Evolutionary conservation across 768 basidiomycete species (phyloP).

Genomic region (Leccinum uliginosum): DNA sequence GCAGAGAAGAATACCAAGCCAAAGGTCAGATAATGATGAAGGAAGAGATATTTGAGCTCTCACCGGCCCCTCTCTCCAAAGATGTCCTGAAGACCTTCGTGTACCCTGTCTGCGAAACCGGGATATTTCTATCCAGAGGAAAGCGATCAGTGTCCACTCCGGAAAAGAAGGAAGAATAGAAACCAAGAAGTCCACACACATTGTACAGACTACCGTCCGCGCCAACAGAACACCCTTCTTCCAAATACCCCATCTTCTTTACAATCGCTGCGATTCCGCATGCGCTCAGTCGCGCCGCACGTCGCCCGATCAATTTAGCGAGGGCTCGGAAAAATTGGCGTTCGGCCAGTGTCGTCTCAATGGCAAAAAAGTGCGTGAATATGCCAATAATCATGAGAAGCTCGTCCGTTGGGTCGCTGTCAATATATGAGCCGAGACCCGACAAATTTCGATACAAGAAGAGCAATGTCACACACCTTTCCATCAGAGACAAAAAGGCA

Average conservation of each 20-base stretch:
- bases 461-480: conserved; percentile 51
- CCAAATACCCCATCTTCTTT: conserved; percentile 89
- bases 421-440: conserved; percentile 1
- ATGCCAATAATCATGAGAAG: conserved; percentile 95
- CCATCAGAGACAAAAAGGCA: conserved; percentile 95
- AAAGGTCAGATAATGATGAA: not conserved
- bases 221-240: conserved; percentile 84
- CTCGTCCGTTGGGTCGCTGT: conserved; percentile 92
- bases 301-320: conserved; percentile 81
- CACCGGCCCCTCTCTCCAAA: conserved; percentile 95
- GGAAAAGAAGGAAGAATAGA: not conserved
- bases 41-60: conserved; percentile 25
- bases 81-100: conserved; percentile 89
- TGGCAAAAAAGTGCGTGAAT: conserved; percentile 93
- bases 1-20: conserved; percentile 16
- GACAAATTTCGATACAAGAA: not conserved
- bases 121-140: conserved; percentile 82
- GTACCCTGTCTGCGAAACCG: conserved; percentile 87
- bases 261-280: conserved; percentile 98
- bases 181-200: conserved; percentile 39
- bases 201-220: conserved; percentile 96
- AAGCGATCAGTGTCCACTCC: not conserved
- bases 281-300: conserved; percentile 86
- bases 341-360: conserved; percentile 95
- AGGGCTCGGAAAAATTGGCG: conserved; percentile 96